Evolutionary conservation across 139 green algal species (phyloP).

Genomic region (Micromonas pusilla): DNA sequence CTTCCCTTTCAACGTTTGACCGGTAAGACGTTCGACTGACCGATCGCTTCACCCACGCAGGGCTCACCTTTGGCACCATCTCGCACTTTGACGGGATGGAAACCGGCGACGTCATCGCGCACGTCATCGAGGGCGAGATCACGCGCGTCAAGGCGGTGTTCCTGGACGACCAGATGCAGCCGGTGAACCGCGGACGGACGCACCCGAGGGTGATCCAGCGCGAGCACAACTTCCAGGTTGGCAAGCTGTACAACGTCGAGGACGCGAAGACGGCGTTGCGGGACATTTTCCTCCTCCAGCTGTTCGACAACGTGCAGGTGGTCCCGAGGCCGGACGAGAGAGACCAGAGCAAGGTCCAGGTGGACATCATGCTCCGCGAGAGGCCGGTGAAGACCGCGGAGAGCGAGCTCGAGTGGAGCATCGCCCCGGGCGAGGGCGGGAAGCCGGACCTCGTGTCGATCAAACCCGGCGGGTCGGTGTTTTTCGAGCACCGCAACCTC

Average conservation of each 20-base stretch:
- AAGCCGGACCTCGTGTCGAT: slow-evolving; percentile 45
- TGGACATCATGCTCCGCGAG: slow-evolving; percentile 71
- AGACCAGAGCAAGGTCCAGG: slow-evolving; percentile 52
- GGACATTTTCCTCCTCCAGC: slow-evolving; percentile 62
- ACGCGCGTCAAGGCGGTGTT: slow-evolving; percentile 43
- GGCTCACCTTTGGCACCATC: slow-evolving; percentile 43
- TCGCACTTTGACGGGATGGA: slow-evolving; percentile 67
- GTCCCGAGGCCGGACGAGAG: slow-evolving; percentile 49
- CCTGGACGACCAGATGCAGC: slow-evolving; percentile 51
- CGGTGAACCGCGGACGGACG: slow-evolving; percentile 30
- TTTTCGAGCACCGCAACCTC: slow-evolving; percentile 66
- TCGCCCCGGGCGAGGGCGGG: slow-evolving; percentile 53
- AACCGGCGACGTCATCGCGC: slow-evolving; percentile 53
- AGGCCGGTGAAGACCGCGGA: slow-evolving; percentile 47
- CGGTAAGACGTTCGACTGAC: no score
- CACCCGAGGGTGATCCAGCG: slow-evolving; percentile 24
- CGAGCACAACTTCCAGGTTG: slow-evolving; percentile 36
- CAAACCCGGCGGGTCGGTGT: slow-evolving; percentile 24
- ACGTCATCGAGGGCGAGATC: slow-evolving; percentile 58
- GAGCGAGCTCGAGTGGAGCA: slow-evolving; percentile 51
- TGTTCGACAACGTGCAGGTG: slow-evolving; percentile 79
- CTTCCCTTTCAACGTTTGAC: no score
- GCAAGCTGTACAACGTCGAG: slow-evolving; percentile 64
- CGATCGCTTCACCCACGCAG: no score
- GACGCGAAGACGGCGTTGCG: slow-evolving; percentile 62